phyloP scores from a whole-genome alignment of 2,329 filamentous ascomycete genomes.

The Hymenoscyphus repandus region DNA sequence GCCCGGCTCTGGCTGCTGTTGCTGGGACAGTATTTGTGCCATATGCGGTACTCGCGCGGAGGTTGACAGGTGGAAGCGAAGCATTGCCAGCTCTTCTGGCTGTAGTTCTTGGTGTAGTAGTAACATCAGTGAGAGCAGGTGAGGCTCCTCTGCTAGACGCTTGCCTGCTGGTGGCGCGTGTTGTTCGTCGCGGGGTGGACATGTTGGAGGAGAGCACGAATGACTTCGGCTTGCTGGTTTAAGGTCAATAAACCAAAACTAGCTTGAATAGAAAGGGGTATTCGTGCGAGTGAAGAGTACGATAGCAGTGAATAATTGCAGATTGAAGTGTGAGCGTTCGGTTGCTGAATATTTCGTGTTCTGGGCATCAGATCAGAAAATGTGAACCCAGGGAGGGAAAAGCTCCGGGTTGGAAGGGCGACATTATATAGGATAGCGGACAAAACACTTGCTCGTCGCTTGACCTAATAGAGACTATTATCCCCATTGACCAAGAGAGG shows the following conservation, averaged over 20 bases:
- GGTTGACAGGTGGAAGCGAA: conserved; percentile 18
- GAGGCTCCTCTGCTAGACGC: conserved; percentile 18
- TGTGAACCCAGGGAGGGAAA: no score
- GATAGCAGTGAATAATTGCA: background rate
- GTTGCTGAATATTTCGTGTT: no score
- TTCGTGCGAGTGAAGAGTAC: background rate
- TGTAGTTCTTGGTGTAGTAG: conserved; percentile 14
- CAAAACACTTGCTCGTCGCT: no score
- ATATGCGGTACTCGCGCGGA: conserved; percentile 25
- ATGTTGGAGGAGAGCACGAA: conserved; percentile 9
- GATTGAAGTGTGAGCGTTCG: no score
- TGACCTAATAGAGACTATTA: no score
- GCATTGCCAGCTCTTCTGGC: conserved; percentile 13
- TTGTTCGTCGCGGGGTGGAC: conserved; percentile 24
- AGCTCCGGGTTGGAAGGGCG: no score
- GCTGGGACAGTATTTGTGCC: conserved; percentile 22
- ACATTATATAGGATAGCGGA: no score
- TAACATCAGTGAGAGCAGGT: conserved; percentile 12
- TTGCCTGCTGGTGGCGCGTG: conserved; percentile 21
- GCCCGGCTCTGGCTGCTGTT: conserved; percentile 8
- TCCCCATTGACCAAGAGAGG: background rate
- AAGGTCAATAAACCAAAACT: background rate
- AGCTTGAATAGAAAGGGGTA: background rate
- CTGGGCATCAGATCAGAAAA: no score
- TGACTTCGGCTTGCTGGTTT: background rate